Percentiles rank a stretch among this genome's conserved stretches.
These are phyloP conservation scores for Scheffersomyces cryptocercus DNA, from an alignment of 1,139 yeast genomes.

Conservation along the genomic window DNA sequence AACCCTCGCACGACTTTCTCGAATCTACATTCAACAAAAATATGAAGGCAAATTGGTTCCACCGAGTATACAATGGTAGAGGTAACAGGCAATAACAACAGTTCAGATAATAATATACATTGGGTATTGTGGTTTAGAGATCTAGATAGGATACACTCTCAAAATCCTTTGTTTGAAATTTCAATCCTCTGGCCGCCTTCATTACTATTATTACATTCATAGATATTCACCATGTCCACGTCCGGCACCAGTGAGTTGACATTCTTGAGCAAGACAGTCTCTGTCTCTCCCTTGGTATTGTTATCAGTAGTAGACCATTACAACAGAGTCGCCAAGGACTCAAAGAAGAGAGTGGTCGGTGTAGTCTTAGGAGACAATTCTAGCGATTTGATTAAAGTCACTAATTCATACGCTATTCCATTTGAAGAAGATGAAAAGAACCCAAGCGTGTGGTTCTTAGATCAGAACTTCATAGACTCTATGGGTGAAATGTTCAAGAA, in stretches of 20 bases:
- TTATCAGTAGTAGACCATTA: slow-evolving; percentile 95
- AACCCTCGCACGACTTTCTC: not conserved
- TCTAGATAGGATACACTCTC: too few species aligned
- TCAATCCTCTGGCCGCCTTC: too few species aligned
- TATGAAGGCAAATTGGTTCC: not conserved
- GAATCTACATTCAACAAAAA: not conserved
- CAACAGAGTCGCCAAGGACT: slow-evolving; percentile 72
- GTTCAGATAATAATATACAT: too few species aligned
- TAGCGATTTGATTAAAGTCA: slow-evolving; percentile 58
- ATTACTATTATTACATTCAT: too few species aligned
- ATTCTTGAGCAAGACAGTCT: slow-evolving; percentile 60
- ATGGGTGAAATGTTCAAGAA: slow-evolving; percentile 99
- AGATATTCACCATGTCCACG: slow-evolving; percentile 14
- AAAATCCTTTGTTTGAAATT: too few species aligned
- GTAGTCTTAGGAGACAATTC: slow-evolving; percentile 84
- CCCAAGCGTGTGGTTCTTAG: slow-evolving; percentile 95
- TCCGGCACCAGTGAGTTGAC: slow-evolving; percentile 31
- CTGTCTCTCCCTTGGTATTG: slow-evolving; percentile 94
- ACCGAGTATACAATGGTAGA: too few species aligned
- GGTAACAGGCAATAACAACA: too few species aligned
- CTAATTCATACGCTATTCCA: slow-evolving; percentile 85
- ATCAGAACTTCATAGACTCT: slow-evolving; percentile 91
- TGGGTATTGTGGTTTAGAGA: too few species aligned
- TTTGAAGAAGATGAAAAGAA: slow-evolving; percentile 96
- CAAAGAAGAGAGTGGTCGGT: slow-evolving; percentile 86